Evolutionary conservation across 768 basidiomycete genomes (phyloP).

Genomic region (Termitomyces sp.): DNA sequence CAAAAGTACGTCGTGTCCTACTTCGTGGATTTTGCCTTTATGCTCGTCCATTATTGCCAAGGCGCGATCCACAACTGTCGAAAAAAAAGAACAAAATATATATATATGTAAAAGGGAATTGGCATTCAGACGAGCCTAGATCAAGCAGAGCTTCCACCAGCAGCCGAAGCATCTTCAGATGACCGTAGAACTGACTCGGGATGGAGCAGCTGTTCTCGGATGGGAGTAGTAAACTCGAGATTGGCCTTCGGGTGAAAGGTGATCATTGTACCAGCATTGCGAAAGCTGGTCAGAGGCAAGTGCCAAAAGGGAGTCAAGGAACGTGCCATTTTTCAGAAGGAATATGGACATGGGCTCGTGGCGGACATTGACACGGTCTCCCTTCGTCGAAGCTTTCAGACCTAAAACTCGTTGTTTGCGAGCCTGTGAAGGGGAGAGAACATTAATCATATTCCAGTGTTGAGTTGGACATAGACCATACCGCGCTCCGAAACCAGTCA

Average conservation of each 20-base stretch:
- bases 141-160: conserved; percentile 54
- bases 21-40: conserved; percentile 50
- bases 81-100: neutral
- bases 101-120: neutral
- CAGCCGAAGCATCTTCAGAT: conserved; percentile 54
- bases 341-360: conserved; percentile 60
- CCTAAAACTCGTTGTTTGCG: conserved; percentile 18
- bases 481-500: conserved; percentile 23
- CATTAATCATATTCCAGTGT: neutral
- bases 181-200: conserved; percentile 55
- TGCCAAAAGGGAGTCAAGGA: neutral
- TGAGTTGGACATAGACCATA: conserved; percentile 6
- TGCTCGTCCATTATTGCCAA: conserved; percentile 66
- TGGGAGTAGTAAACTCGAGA: conserved; percentile 48
- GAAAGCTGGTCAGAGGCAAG: neutral
- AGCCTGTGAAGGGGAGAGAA: conserved; percentile 5
- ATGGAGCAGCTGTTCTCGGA: conserved; percentile 50
- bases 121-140: conserved; percentile 15
- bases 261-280: conserved; percentile 50
- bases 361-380: conserved; percentile 50
- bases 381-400: conserved; percentile 32
- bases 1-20: conserved; percentile 54
- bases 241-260: conserved; percentile 46
- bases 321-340: conserved; percentile 54
- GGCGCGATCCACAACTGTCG: conserved; percentile 55